Evolutionary conservation across 2,329 filamentous ascomycete genomes (phyloP), one percentile per base, ranked within the genome.

Genomic region (Microascus cirrosus): DNA sequence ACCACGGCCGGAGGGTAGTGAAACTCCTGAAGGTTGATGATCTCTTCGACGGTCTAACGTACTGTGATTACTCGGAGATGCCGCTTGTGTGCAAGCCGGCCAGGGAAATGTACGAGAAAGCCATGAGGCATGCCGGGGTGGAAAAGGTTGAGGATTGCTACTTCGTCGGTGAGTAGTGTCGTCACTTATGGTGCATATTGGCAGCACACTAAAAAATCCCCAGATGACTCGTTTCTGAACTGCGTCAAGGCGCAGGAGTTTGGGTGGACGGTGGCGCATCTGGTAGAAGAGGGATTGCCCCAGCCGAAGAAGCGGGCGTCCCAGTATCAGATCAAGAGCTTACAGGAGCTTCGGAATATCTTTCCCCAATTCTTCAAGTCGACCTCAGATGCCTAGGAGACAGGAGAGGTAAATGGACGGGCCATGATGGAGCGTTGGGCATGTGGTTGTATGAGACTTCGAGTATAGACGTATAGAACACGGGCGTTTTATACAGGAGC

Each of bases 31-130:
- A 82, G 2, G 77, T 99, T 25, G 91, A 95, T 1, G 90, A 96
- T 68, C 74, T 93, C 28, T 99, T 99, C 67, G 93, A 97, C 62
- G 94, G 94, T 8, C 83, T 97, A 61, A 99, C 94, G 0, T 99
- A 84, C 70, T 99, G 95, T 68, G 90, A 99, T 71, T 99, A 99
- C 71, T 79, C 76, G 12, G 73, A 80, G 18, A 75, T 82, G 50
- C 86, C 83, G 6, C 78, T 99, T 61, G 73, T 95, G 53, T 96
- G 94, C 76, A 99, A 99, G 70, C 94, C 94, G 2, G 81, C 88
- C 59, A 77, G 78, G 56, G 83, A 85, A 56, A 94, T 95, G 87
- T 99, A 85, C 68, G 81, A 81, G 42, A 96, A 94, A 73, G 94
- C 89, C 6, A 96, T 97, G 88, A 76, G 71, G 53, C 88, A 97